Percentiles rank a stretch among this genome's conserved stretches.
Conservation (phyloP, 257 asterid species). For the Capsicum rhomboideum region DNA sequence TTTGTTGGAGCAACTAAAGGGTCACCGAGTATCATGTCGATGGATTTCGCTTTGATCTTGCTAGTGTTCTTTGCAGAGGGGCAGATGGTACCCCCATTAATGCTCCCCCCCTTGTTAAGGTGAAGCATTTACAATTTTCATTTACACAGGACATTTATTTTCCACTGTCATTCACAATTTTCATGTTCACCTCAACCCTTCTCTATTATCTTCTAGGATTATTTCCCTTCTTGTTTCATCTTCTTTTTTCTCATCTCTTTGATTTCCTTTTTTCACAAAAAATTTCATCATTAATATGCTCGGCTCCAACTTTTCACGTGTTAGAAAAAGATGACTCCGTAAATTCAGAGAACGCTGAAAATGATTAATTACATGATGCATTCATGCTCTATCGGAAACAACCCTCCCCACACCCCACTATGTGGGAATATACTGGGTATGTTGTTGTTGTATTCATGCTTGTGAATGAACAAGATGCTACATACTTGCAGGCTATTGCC, state of each 20-base stretch:
- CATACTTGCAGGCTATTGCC: slow-evolving; percentile 70
- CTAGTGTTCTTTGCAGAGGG: slow-evolving; percentile 95
- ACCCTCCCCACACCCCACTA: too few species aligned
- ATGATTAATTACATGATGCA: not conserved
- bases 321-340: not conserved
- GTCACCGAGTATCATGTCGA: slow-evolving; percentile 88
- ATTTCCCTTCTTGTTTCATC: not conserved
- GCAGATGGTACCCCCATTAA: slow-evolving; percentile 83
- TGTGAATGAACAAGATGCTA: not conserved
- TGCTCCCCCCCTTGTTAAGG: slow-evolving; percentile 87
- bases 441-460: not conserved
- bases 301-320: not conserved
- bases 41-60: slow-evolving; percentile 96
- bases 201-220: not conserved
- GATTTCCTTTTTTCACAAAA: not conserved
- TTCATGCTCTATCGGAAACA: too few species aligned
- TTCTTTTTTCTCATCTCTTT: not conserved
- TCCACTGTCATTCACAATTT: not conserved
- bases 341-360: not conserved
- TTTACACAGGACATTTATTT: not conserved
- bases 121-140: slow-evolving; percentile 10
- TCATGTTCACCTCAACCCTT: not conserved
- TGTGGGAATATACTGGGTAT: too few species aligned
- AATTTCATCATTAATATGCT: not conserved
- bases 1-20: slow-evolving; percentile 40